A percentile compares a stretch with the other conserved stretches of the same genome.
phyloP scores from a whole-genome alignment of 805 yeast species.

The Metschnikowia drakensbergensis region DNA sequence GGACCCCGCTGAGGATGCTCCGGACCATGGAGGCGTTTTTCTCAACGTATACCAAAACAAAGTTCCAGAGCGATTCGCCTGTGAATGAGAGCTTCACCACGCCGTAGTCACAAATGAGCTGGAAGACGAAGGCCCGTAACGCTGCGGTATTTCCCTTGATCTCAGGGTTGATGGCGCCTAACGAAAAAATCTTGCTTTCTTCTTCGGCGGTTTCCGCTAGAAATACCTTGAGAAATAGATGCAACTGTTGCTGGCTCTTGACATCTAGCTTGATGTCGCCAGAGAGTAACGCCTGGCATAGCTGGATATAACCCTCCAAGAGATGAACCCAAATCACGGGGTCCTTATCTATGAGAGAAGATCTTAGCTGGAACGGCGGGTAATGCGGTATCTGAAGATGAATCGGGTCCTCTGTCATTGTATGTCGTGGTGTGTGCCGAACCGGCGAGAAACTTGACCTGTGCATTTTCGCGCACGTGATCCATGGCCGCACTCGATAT shows the following conservation, averaged over 20 bases:
- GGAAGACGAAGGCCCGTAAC: constrained; percentile 49
- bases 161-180: constrained; percentile 71
- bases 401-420: constrained; percentile 9
- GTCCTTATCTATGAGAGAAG: constrained; percentile 75
- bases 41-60: constrained; percentile 50
- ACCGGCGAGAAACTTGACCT: neutral
- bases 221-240: constrained; percentile 53
- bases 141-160: constrained; percentile 50
- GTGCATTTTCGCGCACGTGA: constrained; percentile 6
- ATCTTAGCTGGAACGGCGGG: constrained; percentile 72
- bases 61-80: constrained; percentile 64
- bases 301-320: constrained; percentile 56
- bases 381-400: constrained; percentile 61
- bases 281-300: constrained; percentile 46
- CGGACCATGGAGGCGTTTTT: constrained; percentile 45
- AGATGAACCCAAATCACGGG: constrained; percentile 81
- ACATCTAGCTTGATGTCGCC: constrained; percentile 41
- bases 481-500: neutral
- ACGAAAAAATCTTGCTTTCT: constrained; percentile 54
- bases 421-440: neutral
- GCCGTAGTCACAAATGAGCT: constrained; percentile 49
- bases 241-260: constrained; percentile 56
- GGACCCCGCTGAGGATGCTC: constrained; percentile 51
- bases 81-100: constrained; percentile 52
- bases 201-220: constrained; percentile 61